phyloP scores from a whole-genome alignment of 2,329 filamentous ascomycete species.

The Penicillium sp. region DNA sequence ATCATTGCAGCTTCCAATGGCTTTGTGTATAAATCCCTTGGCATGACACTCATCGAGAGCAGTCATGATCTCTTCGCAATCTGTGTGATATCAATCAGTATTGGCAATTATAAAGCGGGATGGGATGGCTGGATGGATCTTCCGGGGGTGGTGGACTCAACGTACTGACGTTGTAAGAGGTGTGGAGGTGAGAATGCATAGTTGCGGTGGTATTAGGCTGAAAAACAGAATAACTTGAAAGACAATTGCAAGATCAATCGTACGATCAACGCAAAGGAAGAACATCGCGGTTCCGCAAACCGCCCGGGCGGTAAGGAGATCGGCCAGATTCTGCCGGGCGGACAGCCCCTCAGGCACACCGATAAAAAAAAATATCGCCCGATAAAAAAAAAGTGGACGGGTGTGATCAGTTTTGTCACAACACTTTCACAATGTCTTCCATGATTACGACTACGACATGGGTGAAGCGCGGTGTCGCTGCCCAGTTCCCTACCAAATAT shows the following conservation, averaged over 20 bases:
- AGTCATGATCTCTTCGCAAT: slow-evolving; percentile 90
- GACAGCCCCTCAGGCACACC: slow-evolving; percentile 24
- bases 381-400: slow-evolving; percentile 29
- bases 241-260: not conserved
- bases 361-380: slow-evolving; percentile 28
- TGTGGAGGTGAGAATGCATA: slow-evolving; percentile 98
- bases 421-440: slow-evolving; percentile 41
- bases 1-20: slow-evolving; percentile 83
- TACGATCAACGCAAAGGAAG: slow-evolving; percentile 9
- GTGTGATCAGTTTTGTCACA: slow-evolving; percentile 14
- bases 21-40: slow-evolving; percentile 87
- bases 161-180: slow-evolving; percentile 82
- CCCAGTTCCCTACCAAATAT: slow-evolving; percentile 72
- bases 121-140: not conserved
- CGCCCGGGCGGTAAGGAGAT: slow-evolving; percentile 28
- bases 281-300: slow-evolving; percentile 11
- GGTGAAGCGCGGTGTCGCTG: slow-evolving; percentile 74
- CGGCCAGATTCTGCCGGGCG: slow-evolving; percentile 34
- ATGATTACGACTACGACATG: slow-evolving; percentile 76
- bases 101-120: not conserved
- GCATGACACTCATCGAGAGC: slow-evolving; percentile 95
- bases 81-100: slow-evolving; percentile 48
- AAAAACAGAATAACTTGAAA: slow-evolving; percentile 6
- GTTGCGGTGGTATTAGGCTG: slow-evolving; percentile 28
- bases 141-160: slow-evolving; percentile 16